Conservation (phyloP, 2,329 filamentous ascomycete genomes). For the Zelopaecilomyces penicillatus region DNA sequence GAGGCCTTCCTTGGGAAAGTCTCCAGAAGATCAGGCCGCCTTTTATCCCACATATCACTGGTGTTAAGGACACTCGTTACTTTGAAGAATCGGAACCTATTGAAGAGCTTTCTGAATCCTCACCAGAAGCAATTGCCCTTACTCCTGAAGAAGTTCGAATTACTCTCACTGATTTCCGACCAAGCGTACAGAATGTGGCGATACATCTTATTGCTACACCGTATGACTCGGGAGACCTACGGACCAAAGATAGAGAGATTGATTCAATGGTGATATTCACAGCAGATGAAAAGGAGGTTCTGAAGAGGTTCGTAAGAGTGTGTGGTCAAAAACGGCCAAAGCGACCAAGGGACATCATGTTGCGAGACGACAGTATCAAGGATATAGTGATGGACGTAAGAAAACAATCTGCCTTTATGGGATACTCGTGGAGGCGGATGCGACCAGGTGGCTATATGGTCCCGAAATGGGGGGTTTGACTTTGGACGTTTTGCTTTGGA, state of each 20-base stretch:
- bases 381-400: conserved; percentile 67
- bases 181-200: conserved; percentile 34
- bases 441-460: conserved; percentile 24
- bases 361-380: conserved; percentile 63
- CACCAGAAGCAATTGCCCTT: conserved; percentile 23
- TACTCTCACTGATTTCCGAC: conserved; percentile 30
- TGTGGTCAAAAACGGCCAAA: conserved; percentile 61
- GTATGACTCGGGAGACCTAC: conserved; percentile 40
- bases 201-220: conserved; percentile 38
- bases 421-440: conserved; percentile 71
- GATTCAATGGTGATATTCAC: conserved; percentile 28
- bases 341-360: conserved; percentile 72
- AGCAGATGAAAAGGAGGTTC: conserved; percentile 28
- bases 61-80: conserved; percentile 71
- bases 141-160: conserved; percentile 22
- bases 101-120: conserved; percentile 50
- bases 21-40: conserved; percentile 66
- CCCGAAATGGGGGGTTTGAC: conserved; percentile 1
- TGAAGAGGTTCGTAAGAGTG: conserved; percentile 43
- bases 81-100: conserved; percentile 78
- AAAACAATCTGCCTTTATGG: conserved; percentile 76
- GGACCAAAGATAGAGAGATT: conserved; percentile 41
- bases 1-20: conserved; percentile 66
- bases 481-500: background rate
- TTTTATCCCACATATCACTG: conserved; percentile 65